Evolutionary conservation across 1,139 yeast genomes (phyloP), one percentile per base, ranked within the genome.

Genomic region (Blastobotrys aristatus): DNA sequence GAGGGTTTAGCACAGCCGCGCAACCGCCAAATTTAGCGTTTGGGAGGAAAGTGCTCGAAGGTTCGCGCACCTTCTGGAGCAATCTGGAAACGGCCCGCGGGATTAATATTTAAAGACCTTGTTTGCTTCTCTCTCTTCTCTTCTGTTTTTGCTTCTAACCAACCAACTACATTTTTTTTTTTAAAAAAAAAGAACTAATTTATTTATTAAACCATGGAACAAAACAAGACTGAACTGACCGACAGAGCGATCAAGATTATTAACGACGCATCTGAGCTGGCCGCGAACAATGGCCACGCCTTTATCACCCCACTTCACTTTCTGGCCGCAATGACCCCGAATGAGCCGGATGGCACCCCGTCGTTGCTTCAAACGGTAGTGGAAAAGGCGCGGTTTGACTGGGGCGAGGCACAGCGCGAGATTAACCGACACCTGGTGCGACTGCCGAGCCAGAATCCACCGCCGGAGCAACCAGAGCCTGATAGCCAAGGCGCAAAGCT

Each of bases 261-360:
- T 45, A 83, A 84, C 59, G 76, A 78, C 62, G 95, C 97, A 47
- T 79, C 82, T 52, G 79, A 84, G 63, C 69, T 92, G 53, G 96
- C 97, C 35, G 77, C 80, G 60, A 95, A 88, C 55, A 89, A 88
- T 62, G 75, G 84, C 48, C 90, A 92, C 67, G 74, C 94, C 10
- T 94, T 87, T 61, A 73, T 94, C 53, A 70, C 79, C 48, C 98
- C 98, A 20, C 67, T 90, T 53, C 99, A 92, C 67, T 70, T 92
- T 53, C 73, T 92, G 55, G 97, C 96, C 17, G 97, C 97, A 16
- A 84, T 92, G 83, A 84, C 88, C 26, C 85, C 89, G 36, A 81
- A 80, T 43, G 79, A 76, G 29, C 83, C 77, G 48, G 94, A 84
- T 57, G 84, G 82, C 34, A 71, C 84, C 2, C 75, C 82, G 5